A percentile compares a stretch with the other conserved stretches of the same genome.
Conservation (phyloP, 768 basidiomycete species). For the Psilocybe cyanescens region DNA sequence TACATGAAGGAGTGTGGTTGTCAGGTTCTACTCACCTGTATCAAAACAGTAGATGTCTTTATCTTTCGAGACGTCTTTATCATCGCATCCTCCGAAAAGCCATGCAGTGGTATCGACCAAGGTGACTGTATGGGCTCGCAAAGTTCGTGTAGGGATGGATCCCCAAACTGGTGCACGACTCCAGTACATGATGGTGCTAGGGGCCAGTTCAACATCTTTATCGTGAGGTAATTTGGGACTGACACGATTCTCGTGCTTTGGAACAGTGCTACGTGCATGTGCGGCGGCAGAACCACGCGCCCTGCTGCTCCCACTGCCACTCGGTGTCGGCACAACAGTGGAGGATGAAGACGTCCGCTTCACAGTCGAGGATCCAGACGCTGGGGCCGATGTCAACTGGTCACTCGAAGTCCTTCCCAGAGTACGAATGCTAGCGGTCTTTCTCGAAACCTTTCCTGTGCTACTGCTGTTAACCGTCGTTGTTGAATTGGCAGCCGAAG, state of each 20-base stretch:
- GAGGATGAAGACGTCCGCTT: slow-evolving; percentile 25
- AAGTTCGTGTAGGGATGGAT: slow-evolving; percentile 59
- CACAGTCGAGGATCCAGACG: slow-evolving; percentile 20
- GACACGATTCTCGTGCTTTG: slow-evolving; percentile 6
- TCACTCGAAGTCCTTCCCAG: slow-evolving; percentile 32
- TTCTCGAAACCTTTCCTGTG: slow-evolving; percentile 18
- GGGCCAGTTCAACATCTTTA: slow-evolving; percentile 58
- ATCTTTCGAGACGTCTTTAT: slow-evolving; percentile 72
- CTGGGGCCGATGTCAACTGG: slow-evolving; percentile 16
- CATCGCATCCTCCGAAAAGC: slow-evolving; percentile 91
- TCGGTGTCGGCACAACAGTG: slow-evolving; percentile 7
- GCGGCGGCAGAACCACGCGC: slow-evolving; percentile 13
- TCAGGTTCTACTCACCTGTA: slow-evolving; percentile 52
- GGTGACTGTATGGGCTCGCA: slow-evolving; percentile 86
- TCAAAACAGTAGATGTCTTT: slow-evolving; percentile 86
- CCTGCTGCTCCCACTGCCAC: slow-evolving; percentile 14
- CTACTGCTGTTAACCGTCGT: slow-evolving; percentile 15
- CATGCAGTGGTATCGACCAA: slow-evolving; percentile 83
- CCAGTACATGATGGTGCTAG: slow-evolving; percentile 86
- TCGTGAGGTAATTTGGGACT: slow-evolving; percentile 66
- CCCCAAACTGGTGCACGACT: slow-evolving; percentile 83
- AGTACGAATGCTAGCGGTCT: slow-evolving; percentile 38
- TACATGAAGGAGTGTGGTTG: neutral
- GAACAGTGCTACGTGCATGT: neutral
- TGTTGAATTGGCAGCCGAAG: slow-evolving; percentile 23